Conservation (phyloP, 2,329 filamentous ascomycete genomes). For the Zymoseptoria tritici region DNA sequence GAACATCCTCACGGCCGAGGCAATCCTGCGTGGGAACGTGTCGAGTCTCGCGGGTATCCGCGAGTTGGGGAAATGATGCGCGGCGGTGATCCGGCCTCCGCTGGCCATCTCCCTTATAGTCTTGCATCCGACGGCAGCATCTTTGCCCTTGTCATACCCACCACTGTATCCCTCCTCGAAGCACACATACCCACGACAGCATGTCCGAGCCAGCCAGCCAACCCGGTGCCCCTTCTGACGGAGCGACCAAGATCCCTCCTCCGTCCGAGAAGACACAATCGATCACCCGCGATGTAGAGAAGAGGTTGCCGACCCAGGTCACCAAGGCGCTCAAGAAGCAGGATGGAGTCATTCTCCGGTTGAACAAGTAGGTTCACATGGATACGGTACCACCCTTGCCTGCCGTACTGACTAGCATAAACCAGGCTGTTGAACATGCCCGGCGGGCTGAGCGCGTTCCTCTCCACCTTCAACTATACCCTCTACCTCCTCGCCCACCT, state of each 20-base stretch:
- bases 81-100: not conserved
- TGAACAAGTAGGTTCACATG: slow-evolving; percentile 37
- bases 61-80: not conserved
- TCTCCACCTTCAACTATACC: slow-evolving; percentile 37
- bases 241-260: slow-evolving; percentile 26
- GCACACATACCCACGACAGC: not conserved
- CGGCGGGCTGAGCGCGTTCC: slow-evolving; percentile 38
- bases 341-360: slow-evolving; percentile 34
- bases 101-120: not conserved
- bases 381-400: not conserved
- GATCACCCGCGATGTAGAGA: slow-evolving; percentile 24
- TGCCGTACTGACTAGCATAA: not conserved
- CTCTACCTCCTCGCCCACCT: slow-evolving; percentile 2
- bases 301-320: slow-evolving; percentile 21
- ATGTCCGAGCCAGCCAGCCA: slow-evolving; percentile 34
- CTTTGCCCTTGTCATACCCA: not conserved
- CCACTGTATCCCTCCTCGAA: not conserved
- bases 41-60: no score
- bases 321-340: slow-evolving; percentile 27
- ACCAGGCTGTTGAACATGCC: slow-evolving; percentile 37
- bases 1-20: not conserved
- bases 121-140: not conserved
- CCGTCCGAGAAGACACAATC: slow-evolving; percentile 23
- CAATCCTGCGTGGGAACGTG: not conserved
- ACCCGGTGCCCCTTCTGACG: slow-evolving; percentile 30